Evolutionary conservation across 2,329 filamentous ascomycete genomes (phyloP), one percentile per base, ranked within the genome.

Genomic region (Massarina eburnea): DNA sequence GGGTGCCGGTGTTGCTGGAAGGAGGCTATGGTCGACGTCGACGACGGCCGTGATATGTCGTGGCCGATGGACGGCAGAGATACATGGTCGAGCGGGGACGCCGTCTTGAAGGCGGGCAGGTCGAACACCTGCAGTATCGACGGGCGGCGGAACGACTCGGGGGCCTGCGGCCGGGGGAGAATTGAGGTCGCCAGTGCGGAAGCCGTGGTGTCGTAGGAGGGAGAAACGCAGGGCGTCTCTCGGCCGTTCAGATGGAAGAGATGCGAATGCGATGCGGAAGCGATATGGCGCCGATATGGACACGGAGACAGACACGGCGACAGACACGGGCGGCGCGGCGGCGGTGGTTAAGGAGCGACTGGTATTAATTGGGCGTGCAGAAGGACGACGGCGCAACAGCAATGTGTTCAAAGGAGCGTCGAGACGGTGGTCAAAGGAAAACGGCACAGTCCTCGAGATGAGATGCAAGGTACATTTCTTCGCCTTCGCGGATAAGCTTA

Each of bases 91-190:
- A 70, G 62, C 43, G 75, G 69, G 44, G 73, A 70, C 30, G 74
- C 66, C 65, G 70, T 74, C 27, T 70, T 76, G 62, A 76, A 72
- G 14, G 73, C 64, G 24, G 74, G 68, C 60, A 77, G 70, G 55
- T 78, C 71, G 41, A 73, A 72, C 39, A 61, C 66, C 55, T 75
- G 71, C 47, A 79, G 74, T 54, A 77, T 72, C 54, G 78, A 77
- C 27, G 73, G 71, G 54, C 76, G 69, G 58, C 71, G 66, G 63
- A 73, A 67, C 61, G 68, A 64, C 46, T 77, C 80, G 67, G 80
- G 76, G 75, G 79, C 76, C 74, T 80, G 76, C 55, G 80, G 78
- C 77, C 78, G 74, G 63, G 80, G 82, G 47, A 82, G 73, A 64
- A 81, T 69, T 26, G 69, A 72, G 62, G 77, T 76, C 71, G 79